Percentiles rank a stretch among this genome's conserved stretches.
These are phyloP conservation scores for Lachancea sp. DNA, from an alignment of 805 yeast genomes.

Conservation along the genomic window DNA sequence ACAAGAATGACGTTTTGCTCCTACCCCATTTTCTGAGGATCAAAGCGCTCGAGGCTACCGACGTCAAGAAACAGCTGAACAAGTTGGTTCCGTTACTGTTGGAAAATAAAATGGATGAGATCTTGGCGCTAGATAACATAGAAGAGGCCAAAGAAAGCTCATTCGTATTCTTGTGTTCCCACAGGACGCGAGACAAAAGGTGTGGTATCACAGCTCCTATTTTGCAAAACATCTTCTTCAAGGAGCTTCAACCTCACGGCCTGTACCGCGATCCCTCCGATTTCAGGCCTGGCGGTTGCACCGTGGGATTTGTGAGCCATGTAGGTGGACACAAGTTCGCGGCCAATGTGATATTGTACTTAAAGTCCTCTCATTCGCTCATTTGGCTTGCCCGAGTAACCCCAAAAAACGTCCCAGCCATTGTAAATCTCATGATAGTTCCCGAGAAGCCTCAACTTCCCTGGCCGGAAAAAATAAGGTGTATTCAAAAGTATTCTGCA, in stretches of 20 bases:
- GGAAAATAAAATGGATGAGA: constrained; percentile 16
- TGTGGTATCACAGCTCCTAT: constrained; percentile 94
- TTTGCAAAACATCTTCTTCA: constrained; percentile 72
- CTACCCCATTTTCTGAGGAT: constrained; percentile 75
- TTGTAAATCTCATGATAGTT: constrained; percentile 67
- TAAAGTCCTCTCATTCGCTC: constrained; percentile 43
- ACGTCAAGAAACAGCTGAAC: constrained; percentile 41
- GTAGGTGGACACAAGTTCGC: constrained; percentile 96
- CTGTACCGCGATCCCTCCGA: constrained; percentile 74
- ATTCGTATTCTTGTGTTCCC: constrained; percentile 77
- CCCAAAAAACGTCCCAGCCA: constrained; percentile 68
- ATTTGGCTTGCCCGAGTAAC: constrained; percentile 85
- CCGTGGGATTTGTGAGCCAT: constrained; percentile 69
- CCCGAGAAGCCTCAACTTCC: constrained; percentile 66
- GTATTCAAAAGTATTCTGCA: constrained; percentile 40
- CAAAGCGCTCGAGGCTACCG: constrained; percentile 39
- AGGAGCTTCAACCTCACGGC: constrained; percentile 62
- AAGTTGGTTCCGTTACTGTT: constrained; percentile 40
- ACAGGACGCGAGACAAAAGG: constrained; percentile 81
- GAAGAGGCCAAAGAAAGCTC: constrained; percentile 38
- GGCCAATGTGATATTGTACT: constrained; percentile 78
- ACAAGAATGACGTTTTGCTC: constrained; percentile 53
- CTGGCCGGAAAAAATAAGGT: constrained; percentile 55
- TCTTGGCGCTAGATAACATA: constrained; percentile 29
- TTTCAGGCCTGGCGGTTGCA: constrained; percentile 65